A percentile compares a stretch with the other conserved stretches of the same genome.
phyloP scores from a whole-genome alignment of 1,284 basidiomycete genomes.

The Ganoderma resinaceum region DNA sequence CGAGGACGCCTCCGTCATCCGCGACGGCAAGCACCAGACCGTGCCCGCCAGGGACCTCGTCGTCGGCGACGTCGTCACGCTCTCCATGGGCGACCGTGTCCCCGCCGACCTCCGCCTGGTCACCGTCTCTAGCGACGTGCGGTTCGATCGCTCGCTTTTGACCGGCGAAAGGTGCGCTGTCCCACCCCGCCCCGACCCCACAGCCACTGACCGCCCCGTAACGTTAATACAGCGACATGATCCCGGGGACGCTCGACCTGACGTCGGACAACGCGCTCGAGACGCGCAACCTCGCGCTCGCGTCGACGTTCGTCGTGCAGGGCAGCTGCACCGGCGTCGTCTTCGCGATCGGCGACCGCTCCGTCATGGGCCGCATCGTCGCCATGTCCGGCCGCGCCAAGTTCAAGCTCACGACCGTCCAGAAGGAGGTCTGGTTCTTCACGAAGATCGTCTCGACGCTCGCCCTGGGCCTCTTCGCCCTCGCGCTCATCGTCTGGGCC shows the following conservation, averaged over 20 bases:
- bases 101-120: conserved; percentile 62
- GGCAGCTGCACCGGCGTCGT: conserved; percentile 66
- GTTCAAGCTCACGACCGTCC: conserved; percentile 55
- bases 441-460: conserved; percentile 52
- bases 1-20: conserved; percentile 53
- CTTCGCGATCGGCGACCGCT: conserved; percentile 64
- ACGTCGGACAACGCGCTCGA: conserved; percentile 67
- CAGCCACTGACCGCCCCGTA: neutral
- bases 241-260: conserved; percentile 55
- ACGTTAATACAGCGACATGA: conserved; percentile 55
- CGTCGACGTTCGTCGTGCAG: conserved; percentile 58
- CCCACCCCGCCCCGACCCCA: neutral
- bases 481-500: conserved; percentile 52
- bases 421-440: conserved; percentile 57
- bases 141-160: conserved; percentile 69
- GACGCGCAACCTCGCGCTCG: conserved; percentile 68
- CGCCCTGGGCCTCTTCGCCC: conserved; percentile 48
- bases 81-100: conserved; percentile 50
- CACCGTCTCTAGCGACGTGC: conserved; percentile 54
- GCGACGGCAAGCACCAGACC: conserved; percentile 46
- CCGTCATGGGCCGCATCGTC: conserved; percentile 69
- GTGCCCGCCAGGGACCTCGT: conserved; percentile 42
- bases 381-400: conserved; percentile 58
- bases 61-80: conserved; percentile 39
- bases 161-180: conserved; percentile 57